These are phyloP conservation scores for Solanum microdontum DNA, from an alignment of 257 asterid species.

Conservation along the genomic window DNA sequence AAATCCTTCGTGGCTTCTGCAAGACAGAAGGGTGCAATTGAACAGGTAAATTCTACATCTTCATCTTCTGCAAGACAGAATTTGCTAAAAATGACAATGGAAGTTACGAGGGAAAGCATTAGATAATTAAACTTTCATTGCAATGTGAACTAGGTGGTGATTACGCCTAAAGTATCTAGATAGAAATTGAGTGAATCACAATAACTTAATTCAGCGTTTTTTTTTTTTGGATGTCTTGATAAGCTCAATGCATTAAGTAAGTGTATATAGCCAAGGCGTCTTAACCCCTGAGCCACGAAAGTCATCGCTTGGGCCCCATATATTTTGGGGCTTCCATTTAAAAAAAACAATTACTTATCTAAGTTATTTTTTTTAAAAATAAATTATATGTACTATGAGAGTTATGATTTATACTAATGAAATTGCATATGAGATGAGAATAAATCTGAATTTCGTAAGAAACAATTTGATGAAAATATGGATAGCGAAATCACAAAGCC, in stretches of 20 bases:
- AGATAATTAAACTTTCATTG: neutral
- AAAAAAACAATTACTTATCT: no score
- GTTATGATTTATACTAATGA: no score
- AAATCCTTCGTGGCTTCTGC: conserved; percentile 78
- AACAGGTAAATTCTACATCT: conserved; percentile 33
- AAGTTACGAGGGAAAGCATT: neutral
- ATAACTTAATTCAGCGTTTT: neutral
- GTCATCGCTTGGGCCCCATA: no score
- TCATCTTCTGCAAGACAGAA: no score
- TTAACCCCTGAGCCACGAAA: no score
- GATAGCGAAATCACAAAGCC: no score
- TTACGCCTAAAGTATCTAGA: neutral
- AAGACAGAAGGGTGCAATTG: conserved; percentile 46
- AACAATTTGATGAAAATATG: no score
- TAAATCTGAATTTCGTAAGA: no score
- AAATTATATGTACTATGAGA: no score
- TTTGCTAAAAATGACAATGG: neutral
- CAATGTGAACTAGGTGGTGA: neutral
- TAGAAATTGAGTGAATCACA: neutral
- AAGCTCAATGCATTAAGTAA: neutral
- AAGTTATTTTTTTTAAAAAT: no score
- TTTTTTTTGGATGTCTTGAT: neutral
- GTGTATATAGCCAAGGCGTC: neutral
- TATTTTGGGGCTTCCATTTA: no score
- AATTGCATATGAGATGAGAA: no score